Conservation (phyloP, 1,284 basidiomycete genomes). For the Ceratobasidium sp. region DNA sequence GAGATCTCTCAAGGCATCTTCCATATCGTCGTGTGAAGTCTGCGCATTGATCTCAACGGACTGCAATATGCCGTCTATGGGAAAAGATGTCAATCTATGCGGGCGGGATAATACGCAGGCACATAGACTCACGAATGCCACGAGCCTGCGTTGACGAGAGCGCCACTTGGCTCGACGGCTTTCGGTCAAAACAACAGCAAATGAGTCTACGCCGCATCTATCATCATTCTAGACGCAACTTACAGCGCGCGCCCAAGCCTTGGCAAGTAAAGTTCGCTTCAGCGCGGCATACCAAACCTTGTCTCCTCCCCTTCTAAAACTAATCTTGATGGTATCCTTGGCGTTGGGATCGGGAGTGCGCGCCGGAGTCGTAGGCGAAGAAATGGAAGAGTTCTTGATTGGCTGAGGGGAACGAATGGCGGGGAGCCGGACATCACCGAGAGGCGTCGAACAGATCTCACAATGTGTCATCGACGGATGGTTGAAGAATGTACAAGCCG, state of each 20-base stretch:
- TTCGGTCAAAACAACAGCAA: not conserved
- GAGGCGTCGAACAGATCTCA: constrained; percentile 87
- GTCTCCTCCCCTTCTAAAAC: constrained; percentile 93
- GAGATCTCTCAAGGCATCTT: constrained; percentile 87
- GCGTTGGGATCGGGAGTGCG: constrained; percentile 65
- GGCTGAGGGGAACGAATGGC: constrained; percentile 35
- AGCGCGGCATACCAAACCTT: constrained; percentile 85
- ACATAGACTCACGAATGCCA: constrained; percentile 33
- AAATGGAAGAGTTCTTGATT: constrained; percentile 52
- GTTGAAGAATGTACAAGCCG: constrained; percentile 94
- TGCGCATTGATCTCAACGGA: constrained; percentile 78
- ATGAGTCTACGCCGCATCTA: constrained; percentile 3
- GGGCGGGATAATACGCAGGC: not conserved
- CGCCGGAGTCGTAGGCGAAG: constrained; percentile 51
- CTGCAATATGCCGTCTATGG: constrained; percentile 82
- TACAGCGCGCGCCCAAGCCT: constrained; percentile 81
- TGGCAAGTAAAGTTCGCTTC: constrained; percentile 80
- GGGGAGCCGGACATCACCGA: constrained; percentile 55
- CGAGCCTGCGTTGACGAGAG: constrained; percentile 26
- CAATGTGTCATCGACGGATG: constrained; percentile 80
- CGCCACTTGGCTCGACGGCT: constrained; percentile 22
- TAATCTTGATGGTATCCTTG: constrained; percentile 73
- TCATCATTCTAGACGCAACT: constrained; percentile 49
- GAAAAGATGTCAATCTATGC: not conserved
- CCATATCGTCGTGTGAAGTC: constrained; percentile 75